phyloP scores from a whole-genome alignment of 2,329 filamentous ascomycete genomes.

The Spiromastix sp. region DNA sequence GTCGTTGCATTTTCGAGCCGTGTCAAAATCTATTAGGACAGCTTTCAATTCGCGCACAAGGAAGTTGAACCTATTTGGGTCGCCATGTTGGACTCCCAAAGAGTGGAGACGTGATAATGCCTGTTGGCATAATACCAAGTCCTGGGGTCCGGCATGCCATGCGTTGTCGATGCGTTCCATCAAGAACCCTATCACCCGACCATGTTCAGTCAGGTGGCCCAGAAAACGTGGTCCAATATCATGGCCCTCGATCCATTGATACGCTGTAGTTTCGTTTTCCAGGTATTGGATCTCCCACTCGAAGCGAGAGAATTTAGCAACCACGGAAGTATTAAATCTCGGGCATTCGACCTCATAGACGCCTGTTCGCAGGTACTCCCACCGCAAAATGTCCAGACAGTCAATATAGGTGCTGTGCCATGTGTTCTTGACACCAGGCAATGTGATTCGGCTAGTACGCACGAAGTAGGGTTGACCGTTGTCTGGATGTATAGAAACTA shows the following conservation, averaged over 20 bases:
- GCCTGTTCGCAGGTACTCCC: constrained; percentile 15
- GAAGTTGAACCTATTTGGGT: constrained; percentile 22
- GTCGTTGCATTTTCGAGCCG: constrained; percentile 16
- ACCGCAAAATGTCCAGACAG: constrained; percentile 14
- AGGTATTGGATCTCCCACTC: constrained; percentile 27
- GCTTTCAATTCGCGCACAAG: constrained; percentile 14
- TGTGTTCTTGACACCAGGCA: constrained; percentile 14
- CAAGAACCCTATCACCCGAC: constrained; percentile 31
- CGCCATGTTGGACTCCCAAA: constrained; percentile 18
- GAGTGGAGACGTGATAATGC: constrained; percentile 16
- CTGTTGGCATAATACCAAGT: constrained; percentile 14
- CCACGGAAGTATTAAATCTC: constrained; percentile 11
- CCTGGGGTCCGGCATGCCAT: constrained; percentile 15
- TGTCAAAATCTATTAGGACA: constrained; percentile 20
- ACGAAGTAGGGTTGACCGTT: constrained; percentile 14
- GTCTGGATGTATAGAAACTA: constrained; percentile 12
- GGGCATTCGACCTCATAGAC: constrained; percentile 17
- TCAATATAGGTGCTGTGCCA: constrained; percentile 18
- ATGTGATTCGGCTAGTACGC: constrained; percentile 5
- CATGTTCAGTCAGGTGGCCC: constrained; percentile 29
- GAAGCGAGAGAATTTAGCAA: constrained; percentile 31
- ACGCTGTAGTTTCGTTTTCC: constrained; percentile 27
- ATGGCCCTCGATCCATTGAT: constrained; percentile 26
- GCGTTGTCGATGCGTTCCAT: constrained; percentile 20
- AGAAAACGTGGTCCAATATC: constrained; percentile 29